A percentile compares a stretch with the other conserved stretches of the same genome.
These are phyloP conservation scores for Asterophora parasitica DNA, from an alignment of 768 basidiomycete genomes.

Conservation along the genomic window DNA sequence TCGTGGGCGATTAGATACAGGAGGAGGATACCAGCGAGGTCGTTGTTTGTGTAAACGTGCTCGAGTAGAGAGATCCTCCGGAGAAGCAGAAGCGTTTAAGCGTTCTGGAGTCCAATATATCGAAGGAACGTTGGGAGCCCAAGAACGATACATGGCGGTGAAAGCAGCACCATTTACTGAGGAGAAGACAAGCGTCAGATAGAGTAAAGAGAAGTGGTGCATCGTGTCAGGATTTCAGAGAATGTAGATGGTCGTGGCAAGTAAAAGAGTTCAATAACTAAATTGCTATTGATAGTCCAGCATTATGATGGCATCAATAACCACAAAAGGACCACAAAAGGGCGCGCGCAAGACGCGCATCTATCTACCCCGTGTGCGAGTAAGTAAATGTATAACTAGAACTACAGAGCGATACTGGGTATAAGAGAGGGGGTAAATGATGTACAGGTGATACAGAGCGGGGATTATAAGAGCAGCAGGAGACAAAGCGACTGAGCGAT, in stretches of 20 bases:
- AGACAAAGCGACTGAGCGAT: not conserved
- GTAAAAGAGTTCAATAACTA: not conserved
- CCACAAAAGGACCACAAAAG: too few species aligned
- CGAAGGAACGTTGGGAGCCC: not conserved
- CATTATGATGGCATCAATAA: too few species aligned
- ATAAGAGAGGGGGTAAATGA: not conserved
- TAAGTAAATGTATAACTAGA: too few species aligned
- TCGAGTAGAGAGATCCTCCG: slow-evolving; percentile 1
- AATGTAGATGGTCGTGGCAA: not conserved
- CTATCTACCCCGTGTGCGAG: too few species aligned
- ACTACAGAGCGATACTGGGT: not conserved
- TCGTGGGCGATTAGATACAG: not conserved
- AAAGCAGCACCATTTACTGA: slow-evolving; percentile 9
- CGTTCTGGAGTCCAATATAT: not conserved
- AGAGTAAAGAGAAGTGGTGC: not conserved
- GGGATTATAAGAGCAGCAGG: not conserved
- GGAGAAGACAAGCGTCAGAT: not conserved
- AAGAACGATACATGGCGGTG: slow-evolving; percentile 1
- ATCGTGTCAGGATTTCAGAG: not conserved
- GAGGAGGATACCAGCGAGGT: slow-evolving; percentile 1
- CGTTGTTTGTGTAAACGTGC: not conserved
- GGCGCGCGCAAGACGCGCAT: too few species aligned
- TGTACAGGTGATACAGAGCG: not conserved
- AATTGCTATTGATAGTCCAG: too few species aligned
- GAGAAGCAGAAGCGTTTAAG: not conserved